Conservation (phyloP, 2,329 filamentous ascomycete genomes). For the Fusarium neocosmosporiellum region DNA sequence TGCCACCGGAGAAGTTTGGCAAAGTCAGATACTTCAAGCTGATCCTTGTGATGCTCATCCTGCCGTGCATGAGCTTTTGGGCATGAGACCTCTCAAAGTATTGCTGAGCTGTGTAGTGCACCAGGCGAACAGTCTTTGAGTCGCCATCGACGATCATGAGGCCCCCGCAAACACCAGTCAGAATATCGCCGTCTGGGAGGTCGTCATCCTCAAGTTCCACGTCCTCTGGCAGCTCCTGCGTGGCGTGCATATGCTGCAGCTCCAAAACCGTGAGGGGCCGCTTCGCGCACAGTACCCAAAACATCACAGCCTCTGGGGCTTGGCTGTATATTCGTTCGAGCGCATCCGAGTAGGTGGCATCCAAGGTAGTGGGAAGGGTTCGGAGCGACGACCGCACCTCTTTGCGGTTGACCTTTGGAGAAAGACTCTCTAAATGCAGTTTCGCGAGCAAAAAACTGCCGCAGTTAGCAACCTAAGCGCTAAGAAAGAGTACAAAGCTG, state of each 20-base stretch:
- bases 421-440: no score
- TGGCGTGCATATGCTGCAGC: conserved; percentile 4
- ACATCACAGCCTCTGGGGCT: not conserved
- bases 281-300: conserved; percentile 6
- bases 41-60: not conserved
- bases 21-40: not conserved
- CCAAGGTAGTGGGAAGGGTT: not conserved
- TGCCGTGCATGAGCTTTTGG: not conserved
- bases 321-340: not conserved
- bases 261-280: not conserved
- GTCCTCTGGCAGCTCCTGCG: not conserved
- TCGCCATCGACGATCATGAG: not conserved
- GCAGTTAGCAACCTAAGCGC: no score
- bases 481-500: no score
- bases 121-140: not conserved
- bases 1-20: not conserved
- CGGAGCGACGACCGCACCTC: no score
- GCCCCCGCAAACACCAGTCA: not conserved
- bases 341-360: not conserved
- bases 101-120: not conserved
- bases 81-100: not conserved
- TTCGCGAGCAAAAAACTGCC: no score
- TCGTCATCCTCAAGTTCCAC: not conserved
- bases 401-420: no score
- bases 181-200: not conserved